A percentile compares a stretch with the other conserved stretches of the same genome.
phyloP scores from a whole-genome alignment of 208 protist species.

The Leishmania turanica region DNA sequence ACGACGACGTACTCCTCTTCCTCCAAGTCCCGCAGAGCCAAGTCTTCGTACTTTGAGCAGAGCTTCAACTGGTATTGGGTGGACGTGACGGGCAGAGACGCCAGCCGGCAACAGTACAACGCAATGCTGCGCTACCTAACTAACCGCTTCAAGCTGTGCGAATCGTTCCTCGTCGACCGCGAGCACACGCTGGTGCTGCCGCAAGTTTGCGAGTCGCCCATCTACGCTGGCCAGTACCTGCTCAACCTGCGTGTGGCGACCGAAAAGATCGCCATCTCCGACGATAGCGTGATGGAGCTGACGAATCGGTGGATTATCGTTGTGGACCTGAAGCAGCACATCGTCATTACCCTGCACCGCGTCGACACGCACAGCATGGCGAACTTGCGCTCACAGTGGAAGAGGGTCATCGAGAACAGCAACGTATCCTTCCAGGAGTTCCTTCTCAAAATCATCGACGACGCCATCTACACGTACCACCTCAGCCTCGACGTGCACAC shows the following conservation, averaged over 20 bases:
- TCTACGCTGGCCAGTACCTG: slow-evolving; percentile 77
- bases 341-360: slow-evolving; percentile 86
- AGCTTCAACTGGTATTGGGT: slow-evolving; percentile 92
- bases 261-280: slow-evolving; percentile 69
- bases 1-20: slow-evolving; percentile 11
- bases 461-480: slow-evolving; percentile 80
- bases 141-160: slow-evolving; percentile 68
- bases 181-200: slow-evolving; percentile 78
- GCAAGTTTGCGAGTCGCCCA: slow-evolving; percentile 73
- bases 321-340: slow-evolving; percentile 72
- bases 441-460: slow-evolving; percentile 82
- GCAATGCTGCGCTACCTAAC: slow-evolving; percentile 64
- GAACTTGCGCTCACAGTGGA: slow-evolving; percentile 69
- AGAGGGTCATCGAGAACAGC: slow-evolving; percentile 57
- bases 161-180: slow-evolving; percentile 81
- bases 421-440: slow-evolving; percentile 87
- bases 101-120: slow-evolving; percentile 60
- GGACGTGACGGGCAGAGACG: slow-evolving; percentile 78
- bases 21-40: slow-evolving; percentile 23
- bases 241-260: slow-evolving; percentile 83
- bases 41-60: slow-evolving; percentile 70
- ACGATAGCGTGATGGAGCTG: slow-evolving; percentile 79
- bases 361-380: slow-evolving; percentile 75
- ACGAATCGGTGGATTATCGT: slow-evolving; percentile 89
- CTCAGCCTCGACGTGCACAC: slow-evolving; percentile 76